A percentile compares a stretch with the other conserved stretches of the same genome.
Conservation (phyloP, 2,329 filamentous ascomycete genomes). For the Ramichloridium luteum region DNA sequence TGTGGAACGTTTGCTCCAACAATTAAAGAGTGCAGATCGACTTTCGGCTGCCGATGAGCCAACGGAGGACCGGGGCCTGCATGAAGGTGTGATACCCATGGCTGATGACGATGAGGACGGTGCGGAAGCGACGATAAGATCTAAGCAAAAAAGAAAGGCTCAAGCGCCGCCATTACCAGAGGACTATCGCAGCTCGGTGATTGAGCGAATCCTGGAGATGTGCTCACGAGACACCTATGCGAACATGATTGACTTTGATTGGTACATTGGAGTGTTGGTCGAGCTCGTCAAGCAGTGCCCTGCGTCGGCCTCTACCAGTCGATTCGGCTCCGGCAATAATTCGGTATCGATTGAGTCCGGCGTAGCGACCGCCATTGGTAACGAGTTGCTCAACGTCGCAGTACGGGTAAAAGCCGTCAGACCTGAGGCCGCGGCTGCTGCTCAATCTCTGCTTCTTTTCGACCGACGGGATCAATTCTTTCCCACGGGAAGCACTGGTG, state of each 20-base stretch:
- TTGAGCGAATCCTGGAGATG: conserved; percentile 73
- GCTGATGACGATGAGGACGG: conserved; percentile 48
- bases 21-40: conserved; percentile 57
- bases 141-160: conserved; percentile 35
- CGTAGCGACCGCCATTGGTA: conserved; percentile 61
- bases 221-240: conserved; percentile 81
- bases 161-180: conserved; percentile 57
- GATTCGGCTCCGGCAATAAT: conserved; percentile 8
- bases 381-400: conserved; percentile 77
- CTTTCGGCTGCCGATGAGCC: conserved; percentile 35
- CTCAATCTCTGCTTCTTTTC: conserved; percentile 58
- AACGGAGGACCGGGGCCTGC: conserved; percentile 35
- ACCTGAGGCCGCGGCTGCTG: conserved; percentile 65
- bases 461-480: conserved; percentile 49
- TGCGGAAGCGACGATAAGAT: conserved; percentile 43
- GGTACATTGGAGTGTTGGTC: conserved; percentile 85
- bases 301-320: conserved; percentile 26
- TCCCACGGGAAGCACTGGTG: conserved; percentile 37
- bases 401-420: conserved; percentile 83
- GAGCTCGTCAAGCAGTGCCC: conserved; percentile 65
- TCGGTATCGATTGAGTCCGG: conserved; percentile 18
- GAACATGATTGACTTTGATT: conserved; percentile 83
- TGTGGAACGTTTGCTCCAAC: conserved; percentile 75
- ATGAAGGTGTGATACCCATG: conserved; percentile 33
- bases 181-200: conserved; percentile 74